These are phyloP conservation scores for Fragilaria radians DNA, from an alignment of 108 stramenopile genomes.

Conservation along the genomic window DNA sequence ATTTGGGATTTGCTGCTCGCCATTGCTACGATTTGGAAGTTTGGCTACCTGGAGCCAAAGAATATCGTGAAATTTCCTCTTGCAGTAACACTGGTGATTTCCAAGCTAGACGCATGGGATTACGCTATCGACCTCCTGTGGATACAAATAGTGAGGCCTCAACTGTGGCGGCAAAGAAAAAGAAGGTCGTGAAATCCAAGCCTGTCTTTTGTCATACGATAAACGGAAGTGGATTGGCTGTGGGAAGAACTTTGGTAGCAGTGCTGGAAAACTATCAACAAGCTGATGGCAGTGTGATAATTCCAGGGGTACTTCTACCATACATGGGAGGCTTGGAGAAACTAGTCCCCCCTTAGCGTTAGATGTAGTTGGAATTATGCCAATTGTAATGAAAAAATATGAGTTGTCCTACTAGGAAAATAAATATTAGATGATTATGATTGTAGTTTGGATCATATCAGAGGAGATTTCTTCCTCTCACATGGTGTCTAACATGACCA, in stretches of 20 bases:
- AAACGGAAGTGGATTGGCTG: slow-evolving; percentile 96
- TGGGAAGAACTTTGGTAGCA: slow-evolving; percentile 94
- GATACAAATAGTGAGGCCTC: too few species aligned
- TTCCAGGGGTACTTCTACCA: slow-evolving; percentile 87
- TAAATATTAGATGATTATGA: too few species aligned
- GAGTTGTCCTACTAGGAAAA: too few species aligned
- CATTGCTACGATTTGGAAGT: slow-evolving; percentile 98
- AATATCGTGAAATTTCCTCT: slow-evolving; percentile 93
- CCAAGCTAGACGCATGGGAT: slow-evolving; percentile 91
- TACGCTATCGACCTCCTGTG: slow-evolving; percentile 80
- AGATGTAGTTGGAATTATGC: too few species aligned
- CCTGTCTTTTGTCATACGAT: slow-evolving; percentile 91
- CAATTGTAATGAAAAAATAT: too few species aligned
- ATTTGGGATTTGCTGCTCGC: slow-evolving; percentile 91
- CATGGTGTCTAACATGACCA: too few species aligned
- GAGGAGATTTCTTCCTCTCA: too few species aligned
- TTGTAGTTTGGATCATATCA: too few species aligned
- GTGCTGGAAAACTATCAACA: slow-evolving; percentile 97
- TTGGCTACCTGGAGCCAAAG: slow-evolving; percentile 90
- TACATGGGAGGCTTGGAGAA: slow-evolving; percentile 88
- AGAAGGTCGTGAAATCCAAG: slow-evolving; percentile 72
- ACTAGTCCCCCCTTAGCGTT: slow-evolving; percentile 21
- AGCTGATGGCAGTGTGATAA: slow-evolving; percentile 81
- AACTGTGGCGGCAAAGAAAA: slow-evolving; percentile 56
- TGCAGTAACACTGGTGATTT: slow-evolving; percentile 96